Evolutionary conservation across 495 filamentous ascomycete genomes (phyloP), one percentile per base, ranked within the genome.

Genomic region (Neurospora hispaniola): DNA sequence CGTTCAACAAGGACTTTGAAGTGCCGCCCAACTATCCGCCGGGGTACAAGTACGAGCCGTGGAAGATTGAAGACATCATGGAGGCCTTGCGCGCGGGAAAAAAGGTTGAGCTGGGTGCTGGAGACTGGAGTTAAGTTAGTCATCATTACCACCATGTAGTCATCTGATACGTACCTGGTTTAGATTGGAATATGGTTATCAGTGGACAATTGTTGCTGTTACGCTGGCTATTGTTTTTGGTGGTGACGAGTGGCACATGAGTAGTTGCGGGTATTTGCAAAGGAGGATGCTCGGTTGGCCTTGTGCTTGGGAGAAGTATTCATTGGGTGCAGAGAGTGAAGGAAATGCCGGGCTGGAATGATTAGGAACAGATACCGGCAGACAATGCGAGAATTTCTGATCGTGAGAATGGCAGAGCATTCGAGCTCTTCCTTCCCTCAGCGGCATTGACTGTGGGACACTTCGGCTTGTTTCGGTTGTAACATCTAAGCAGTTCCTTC

Each of bases 61-160:
- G 84, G 84, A 84, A 76, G 70, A 83, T 85, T 40, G 81, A 84
- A 72, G 66, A 84, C 14, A 82, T 85, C 66, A 80, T 81, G 72
- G 76, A 76, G 43, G 80, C 84, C 39, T 78, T 83, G 46, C 74
- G 78, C 3, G 79, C 75, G 1, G 82, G 80, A 9, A 81, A 75
- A 69, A 43, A 78, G 16, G 78, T 85, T 5, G 71, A 81, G 10
- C 74, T 84, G 42, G 82, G 81, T 1, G 72, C 74, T n/a, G 82
- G 82, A 0, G 77, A 84, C 42, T 84, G 82, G 82, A 76, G 80
- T 59, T 84, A 71, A 71, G 70, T 44, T 10, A 23, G 42, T 71
- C 12, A 3, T 35, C 14, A 62, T 9, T 27, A 18, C 35, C 27
- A 35, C 23, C 12, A 62, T 31, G 54, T 62, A 79, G 10, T 72